These are phyloP conservation scores for Fusarium sp. DNA, from an alignment of 2,329 filamentous ascomycete genomes.

Conservation along the genomic window DNA sequence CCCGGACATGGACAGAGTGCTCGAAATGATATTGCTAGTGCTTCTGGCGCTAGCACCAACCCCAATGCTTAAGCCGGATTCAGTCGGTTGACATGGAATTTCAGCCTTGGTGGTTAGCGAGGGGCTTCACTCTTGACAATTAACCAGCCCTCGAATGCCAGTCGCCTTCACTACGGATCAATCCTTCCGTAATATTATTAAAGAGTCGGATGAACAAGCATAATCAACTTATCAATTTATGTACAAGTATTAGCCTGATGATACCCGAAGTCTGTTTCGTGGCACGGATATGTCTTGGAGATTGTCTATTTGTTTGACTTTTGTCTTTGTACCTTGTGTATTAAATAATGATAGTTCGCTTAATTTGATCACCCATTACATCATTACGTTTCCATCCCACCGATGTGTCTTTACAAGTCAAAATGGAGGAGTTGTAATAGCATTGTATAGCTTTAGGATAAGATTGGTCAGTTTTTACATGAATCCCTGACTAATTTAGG, in stretches of 20 bases:
- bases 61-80: neutral
- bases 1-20: neutral
- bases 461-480: too few species aligned
- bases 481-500: too few species aligned
- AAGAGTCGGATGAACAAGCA: neutral
- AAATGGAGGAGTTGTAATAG: too few species aligned
- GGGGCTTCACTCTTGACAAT: too few species aligned
- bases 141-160: too few species aligned
- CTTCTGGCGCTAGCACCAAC: neutral
- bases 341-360: neutral
- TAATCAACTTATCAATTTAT: neutral
- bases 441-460: too few species aligned
- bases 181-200: neutral
- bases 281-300: neutral
- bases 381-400: too few species aligned
- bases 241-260: neutral
- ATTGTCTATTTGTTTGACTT: fast-evolving
- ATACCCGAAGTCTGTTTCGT: slow-evolving; percentile 8
- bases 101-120: too few species aligned
- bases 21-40: neutral
- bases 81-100: fast-evolving
- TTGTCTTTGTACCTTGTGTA: neutral
- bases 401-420: too few species aligned
- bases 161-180: too few species aligned
- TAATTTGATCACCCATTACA: neutral